Evolutionary conservation across 2,329 filamentous ascomycete genomes (phyloP).

Genomic region (Beauveria rudraprayagi): DNA sequence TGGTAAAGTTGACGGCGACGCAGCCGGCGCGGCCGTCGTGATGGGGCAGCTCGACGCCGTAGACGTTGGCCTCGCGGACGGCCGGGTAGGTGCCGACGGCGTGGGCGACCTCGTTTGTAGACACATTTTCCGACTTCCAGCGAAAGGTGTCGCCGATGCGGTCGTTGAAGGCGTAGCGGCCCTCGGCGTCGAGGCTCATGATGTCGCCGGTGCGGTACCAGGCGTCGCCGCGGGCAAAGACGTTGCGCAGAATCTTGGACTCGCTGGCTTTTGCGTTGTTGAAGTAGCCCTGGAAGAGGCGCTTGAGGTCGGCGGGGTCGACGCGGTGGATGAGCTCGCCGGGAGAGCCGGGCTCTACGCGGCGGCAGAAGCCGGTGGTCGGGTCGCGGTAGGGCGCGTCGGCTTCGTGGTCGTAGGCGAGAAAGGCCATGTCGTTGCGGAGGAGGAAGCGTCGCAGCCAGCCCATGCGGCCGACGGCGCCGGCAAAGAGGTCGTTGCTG

Average conservation of each 20-base stretch:
- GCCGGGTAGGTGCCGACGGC: conserved; percentile 58
- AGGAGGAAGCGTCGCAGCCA: conserved; percentile 49
- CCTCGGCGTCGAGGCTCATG: conserved; percentile 61
- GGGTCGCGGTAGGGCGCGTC: conserved; percentile 61
- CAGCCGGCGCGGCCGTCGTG: conserved; percentile 83
- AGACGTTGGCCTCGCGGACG: conserved; percentile 75
- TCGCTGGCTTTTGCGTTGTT: conserved; percentile 62
- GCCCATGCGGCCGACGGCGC: conserved; percentile 70
- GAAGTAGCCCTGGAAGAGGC: conserved; percentile 75
- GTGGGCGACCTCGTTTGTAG: conserved; percentile 73
- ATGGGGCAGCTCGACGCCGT: conserved; percentile 69
- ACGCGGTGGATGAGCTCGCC: conserved; percentile 72
- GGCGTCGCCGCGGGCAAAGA: conserved; percentile 67
- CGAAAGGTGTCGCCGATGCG: conserved; percentile 71
- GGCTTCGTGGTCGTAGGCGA: conserved; percentile 63
- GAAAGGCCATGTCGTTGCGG: conserved; percentile 44
- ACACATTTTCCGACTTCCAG: conserved; percentile 80
- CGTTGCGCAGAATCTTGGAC: conserved; percentile 65
- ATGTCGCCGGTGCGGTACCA: conserved; percentile 85
- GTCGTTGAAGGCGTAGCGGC: conserved; percentile 72
- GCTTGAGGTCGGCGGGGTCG: conserved; percentile 53
- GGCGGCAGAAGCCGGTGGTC: conserved; percentile 59
- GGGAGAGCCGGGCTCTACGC: conserved; percentile 49
- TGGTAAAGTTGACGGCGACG: conserved; percentile 56
- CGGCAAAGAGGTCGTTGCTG: conserved; percentile 63